phyloP scores from a whole-genome alignment of 805 yeast genomes.

The Candida sithepensis region DNA sequence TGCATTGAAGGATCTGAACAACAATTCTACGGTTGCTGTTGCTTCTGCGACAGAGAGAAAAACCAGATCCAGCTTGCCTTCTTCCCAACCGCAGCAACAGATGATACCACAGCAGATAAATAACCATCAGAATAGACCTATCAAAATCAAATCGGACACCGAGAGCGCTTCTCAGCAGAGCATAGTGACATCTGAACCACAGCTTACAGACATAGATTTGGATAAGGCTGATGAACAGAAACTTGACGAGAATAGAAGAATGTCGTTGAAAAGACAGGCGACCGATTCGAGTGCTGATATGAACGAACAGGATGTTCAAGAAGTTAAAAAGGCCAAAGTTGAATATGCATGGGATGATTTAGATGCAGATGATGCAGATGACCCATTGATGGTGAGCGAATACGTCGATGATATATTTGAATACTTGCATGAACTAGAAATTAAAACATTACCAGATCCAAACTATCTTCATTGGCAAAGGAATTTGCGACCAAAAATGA shows the following conservation, averaged over 20 bases:
- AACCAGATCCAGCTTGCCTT: conserved; percentile 17
- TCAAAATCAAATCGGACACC: conserved; percentile 14
- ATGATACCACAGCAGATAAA: conserved; percentile 6
- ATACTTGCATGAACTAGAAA: conserved; percentile 70
- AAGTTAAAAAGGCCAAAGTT: conserved; percentile 28
- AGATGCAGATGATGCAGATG: conserved; percentile 66
- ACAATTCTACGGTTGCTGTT: conserved; percentile 10
- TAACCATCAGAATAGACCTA: conserved; percentile 7
- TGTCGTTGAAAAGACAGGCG: conserved; percentile 48
- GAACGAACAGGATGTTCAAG: conserved; percentile 24
- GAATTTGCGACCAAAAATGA: conserved; percentile 73
- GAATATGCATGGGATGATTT: conserved; percentile 68
- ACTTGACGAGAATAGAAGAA: conserved; percentile 29
- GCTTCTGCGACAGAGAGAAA: conserved; percentile 5
- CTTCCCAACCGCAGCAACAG: conserved; percentile 9
- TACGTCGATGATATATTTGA: conserved; percentile 85
- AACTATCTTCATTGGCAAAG: conserved; percentile 62
- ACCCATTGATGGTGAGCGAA: conserved; percentile 88
- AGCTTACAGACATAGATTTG: conserved; percentile 5
- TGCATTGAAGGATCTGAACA: conserved; percentile 27
- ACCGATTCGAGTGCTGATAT: conserved; percentile 47
- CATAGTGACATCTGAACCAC: conserved; percentile 1
- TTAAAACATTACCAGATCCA: conserved; percentile 69
- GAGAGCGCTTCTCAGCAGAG: conserved; percentile 1
- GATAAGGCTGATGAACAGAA: conserved; percentile 26